Base-by-base conservation (phyloP, 2,329 filamentous ascomycete genomes). In the Pseudocercospora vitis region DNA sequence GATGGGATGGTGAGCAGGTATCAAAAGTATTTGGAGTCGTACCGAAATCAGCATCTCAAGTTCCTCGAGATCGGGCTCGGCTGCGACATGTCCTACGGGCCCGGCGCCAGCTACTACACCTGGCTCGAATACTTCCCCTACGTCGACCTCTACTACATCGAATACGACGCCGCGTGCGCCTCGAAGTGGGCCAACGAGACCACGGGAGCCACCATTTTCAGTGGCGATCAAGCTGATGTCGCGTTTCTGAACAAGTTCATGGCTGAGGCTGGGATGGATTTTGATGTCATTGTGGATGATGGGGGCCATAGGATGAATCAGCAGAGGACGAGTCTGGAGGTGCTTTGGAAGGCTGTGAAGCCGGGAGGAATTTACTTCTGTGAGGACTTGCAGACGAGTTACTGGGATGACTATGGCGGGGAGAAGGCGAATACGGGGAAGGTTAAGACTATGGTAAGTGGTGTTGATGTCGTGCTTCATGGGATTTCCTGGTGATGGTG, bases 61-160 rank as follows among this genome's bases (percentile, higher is more conserved):
- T 67, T 75, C 60, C 70, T 76, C 4, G 72, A 75, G 49, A 74
- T 75, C 46, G 71, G 73, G 1, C 68, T 75, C 5, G 73, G 72
- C 7, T 76, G 73, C 59, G 67, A 70, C 47, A 71, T 71, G 70
- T 49, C 51, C 3, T 71, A 73, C 24, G 71, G 71, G 5, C 71
- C 71, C 0, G 72, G 71, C 2, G 68, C 68, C 9, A 72, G 69
- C 4, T 76, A 74, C 53, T 65, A 72, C 57, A 72, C 71, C 12
- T 75, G 72, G 72, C 65, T 71, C 2, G 71, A 74, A 26, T 74
- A 70, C 51, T 70, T 76, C 31, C 63, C 71, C 1, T 48, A 69
- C 12, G 63, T 76, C 7, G 69, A 75, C 23, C 63, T 76, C 14
- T 74, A 74, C 57, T 74, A 71, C 53, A 74, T 76, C 53, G 73